Percentiles rank a stretch among this genome's conserved stretches.
Evolutionary conservation across 495 filamentous ascomycete genomes (phyloP).

Genomic region (Hypoxylon lienhwacheense): DNA sequence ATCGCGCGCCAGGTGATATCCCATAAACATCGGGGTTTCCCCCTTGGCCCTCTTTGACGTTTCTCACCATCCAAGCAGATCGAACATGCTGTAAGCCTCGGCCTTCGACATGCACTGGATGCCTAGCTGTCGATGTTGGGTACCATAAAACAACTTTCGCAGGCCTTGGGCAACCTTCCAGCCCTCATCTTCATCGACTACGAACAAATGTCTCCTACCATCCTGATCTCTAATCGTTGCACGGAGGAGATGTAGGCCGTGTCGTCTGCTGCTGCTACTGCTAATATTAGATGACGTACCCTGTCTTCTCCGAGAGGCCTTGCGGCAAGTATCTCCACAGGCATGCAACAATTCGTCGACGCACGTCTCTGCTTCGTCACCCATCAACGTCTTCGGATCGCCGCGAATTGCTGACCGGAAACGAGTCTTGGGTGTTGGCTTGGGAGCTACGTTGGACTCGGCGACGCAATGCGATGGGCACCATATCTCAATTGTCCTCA

Average conservation of each 20-base stretch:
- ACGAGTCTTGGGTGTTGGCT: constrained; percentile 44
- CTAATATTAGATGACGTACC: constrained; percentile 41
- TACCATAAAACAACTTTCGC: constrained; percentile 70
- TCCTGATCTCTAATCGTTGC: constrained; percentile 83
- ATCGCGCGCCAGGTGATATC: constrained; percentile 9
- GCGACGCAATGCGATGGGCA: constrained; percentile 59
- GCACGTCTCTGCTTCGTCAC: constrained; percentile 65
- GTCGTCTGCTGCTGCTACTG: constrained; percentile 52
- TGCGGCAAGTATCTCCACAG: constrained; percentile 64
- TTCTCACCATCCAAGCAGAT: constrained; percentile 60
- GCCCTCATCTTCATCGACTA: constrained; percentile 77
- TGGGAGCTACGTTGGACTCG: constrained; percentile 38
- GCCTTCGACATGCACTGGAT: constrained; percentile 59
- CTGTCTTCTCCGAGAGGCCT: constrained; percentile 41
- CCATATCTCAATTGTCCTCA: constrained; percentile 91
- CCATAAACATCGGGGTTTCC: constrained; percentile 6
- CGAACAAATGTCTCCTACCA: constrained; percentile 78
- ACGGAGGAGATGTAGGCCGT: constrained; percentile 74
- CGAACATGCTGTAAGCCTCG: constrained; percentile 64
- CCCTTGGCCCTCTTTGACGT: neutral
- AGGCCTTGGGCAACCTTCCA: constrained; percentile 92
- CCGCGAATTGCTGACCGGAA: constrained; percentile 38
- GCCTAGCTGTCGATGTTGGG: constrained; percentile 67
- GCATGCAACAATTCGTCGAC: constrained; percentile 59
- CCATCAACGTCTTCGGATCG: constrained; percentile 51